These are phyloP conservation scores for Chaetomium cochliodes DNA, from an alignment of 495 filamentous ascomycete species.

Conservation along the genomic window DNA sequence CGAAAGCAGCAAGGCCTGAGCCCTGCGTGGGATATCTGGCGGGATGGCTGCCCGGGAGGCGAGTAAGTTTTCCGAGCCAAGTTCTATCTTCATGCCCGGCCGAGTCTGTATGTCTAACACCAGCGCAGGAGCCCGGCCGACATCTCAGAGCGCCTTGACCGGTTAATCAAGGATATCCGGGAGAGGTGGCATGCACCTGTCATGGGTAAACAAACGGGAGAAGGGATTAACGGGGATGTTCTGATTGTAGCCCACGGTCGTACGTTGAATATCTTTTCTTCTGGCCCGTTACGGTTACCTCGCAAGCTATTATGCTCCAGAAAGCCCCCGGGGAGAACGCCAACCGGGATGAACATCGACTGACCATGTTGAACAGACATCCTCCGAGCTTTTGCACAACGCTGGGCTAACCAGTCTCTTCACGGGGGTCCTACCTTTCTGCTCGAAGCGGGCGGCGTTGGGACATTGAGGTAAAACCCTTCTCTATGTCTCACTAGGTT, in stretches of 20 bases:
- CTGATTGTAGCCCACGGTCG: conserved; percentile 78
- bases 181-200: conserved; percentile 53
- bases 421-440: conserved; percentile 65
- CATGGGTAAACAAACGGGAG: conserved; percentile 47
- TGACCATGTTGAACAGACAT: conserved; percentile 40
- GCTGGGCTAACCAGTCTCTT: conserved; percentile 73
- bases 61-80: conserved; percentile 46
- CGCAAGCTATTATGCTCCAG: too few species aligned
- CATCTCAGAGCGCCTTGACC: conserved; percentile 66
- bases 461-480: conserved; percentile 62
- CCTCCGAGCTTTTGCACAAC: conserved; percentile 83
- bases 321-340: too few species aligned
- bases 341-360: too few species aligned
- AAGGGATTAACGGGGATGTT: conserved; percentile 48
- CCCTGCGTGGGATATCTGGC: conserved; percentile 76
- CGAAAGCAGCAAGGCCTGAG: conserved; percentile 60
- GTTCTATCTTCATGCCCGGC: background rate
- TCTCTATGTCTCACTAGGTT: background rate
- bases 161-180: conserved; percentile 71
- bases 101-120: background rate
- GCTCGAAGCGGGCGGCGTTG: conserved; percentile 81
- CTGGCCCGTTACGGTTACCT: too few species aligned
- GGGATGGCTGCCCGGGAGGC: conserved; percentile 70
- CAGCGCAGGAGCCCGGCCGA: conserved; percentile 55
- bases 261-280: background rate